A percentile compares a stretch with the other conserved stretches of the same genome.
These are phyloP conservation scores for Coprinopsis cinerea DNA, from an alignment of 768 basidiomycete species.

Conservation along the genomic window DNA sequence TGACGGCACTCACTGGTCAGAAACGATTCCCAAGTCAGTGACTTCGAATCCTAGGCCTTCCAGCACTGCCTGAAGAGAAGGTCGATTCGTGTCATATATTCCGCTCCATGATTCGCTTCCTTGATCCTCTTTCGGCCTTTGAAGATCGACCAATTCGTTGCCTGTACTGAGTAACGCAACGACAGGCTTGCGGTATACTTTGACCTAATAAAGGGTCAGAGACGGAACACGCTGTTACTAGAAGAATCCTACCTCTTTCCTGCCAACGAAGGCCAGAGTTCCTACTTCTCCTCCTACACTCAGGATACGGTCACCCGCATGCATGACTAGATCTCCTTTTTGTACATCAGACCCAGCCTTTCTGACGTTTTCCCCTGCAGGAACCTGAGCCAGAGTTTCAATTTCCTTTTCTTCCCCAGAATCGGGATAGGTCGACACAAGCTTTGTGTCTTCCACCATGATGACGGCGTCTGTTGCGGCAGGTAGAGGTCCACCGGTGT, in stretches of 20 bases:
- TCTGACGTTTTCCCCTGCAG: conserved; percentile 66
- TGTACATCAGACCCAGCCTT: conserved; percentile 68
- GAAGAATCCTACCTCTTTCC: conserved; percentile 66
- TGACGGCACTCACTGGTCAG: conserved; percentile 52
- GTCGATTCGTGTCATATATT: conserved; percentile 84
- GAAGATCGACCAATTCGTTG: conserved; percentile 70
- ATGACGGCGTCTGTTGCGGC: conserved; percentile 71
- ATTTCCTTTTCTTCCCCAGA: conserved; percentile 66
- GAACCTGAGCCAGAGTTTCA: conserved; percentile 56
- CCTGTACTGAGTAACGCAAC: conserved; percentile 85
- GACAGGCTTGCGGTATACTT: conserved; percentile 63
- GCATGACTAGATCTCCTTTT: conserved; percentile 61
- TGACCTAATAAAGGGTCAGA: conserved; percentile 39
- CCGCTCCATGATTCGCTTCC: conserved; percentile 49
- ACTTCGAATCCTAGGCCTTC: conserved; percentile 72
- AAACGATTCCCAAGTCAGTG: conserved; percentile 74
- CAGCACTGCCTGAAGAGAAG: conserved; percentile 65
- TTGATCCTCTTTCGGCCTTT: conserved; percentile 26
- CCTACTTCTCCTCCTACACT: conserved; percentile 79
- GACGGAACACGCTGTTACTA: not conserved
- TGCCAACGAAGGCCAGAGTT: conserved; percentile 73
- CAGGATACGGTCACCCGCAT: conserved; percentile 53
- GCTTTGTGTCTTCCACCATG: conserved; percentile 89
- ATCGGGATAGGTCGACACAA: conserved; percentile 48
- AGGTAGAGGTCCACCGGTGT: conserved; percentile 82